Evolutionary conservation across 2,329 filamentous ascomycete genomes (phyloP), one percentile per base, ranked within the genome.

Genomic region (Ophiocordyceps sinensis): DNA sequence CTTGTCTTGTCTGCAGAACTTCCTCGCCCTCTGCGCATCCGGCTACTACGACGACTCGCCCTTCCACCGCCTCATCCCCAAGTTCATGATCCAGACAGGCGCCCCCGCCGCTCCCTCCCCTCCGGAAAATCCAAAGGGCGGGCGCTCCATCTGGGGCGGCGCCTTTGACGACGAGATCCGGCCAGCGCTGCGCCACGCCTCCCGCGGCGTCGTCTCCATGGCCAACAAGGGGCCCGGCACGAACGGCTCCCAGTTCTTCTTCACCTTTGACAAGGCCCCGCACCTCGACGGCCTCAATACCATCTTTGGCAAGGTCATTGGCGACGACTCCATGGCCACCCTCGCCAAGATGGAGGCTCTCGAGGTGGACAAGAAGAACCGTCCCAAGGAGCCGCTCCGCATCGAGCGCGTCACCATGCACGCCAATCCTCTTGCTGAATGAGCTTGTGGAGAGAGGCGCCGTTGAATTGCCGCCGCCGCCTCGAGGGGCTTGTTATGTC

Each of bases 241-340:
- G 35, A 87, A 87, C 54, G 81, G 79, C 14, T 82, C 75, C 38
- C 85, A 93, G 57, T 93, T 91, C 63, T 93, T 88, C 59, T 68
- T 91, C 45, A 77, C 79, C 1, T 82, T 87, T 51, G 82, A 82
- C 44, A 77, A 82, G 49, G 82, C 85, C 23, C 75, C 82, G 31
- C 85, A 91, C 62, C 66, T 93, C 35, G 85, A 91, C 57, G 85
- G 84, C 5, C 74, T 85, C 56, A 91, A 91, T 56, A 88, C 85
- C 0, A 79, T 89, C 2, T 89, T 93, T 61, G 85, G 84, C 11
- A 79, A 80, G 57, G 67, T 89, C 29, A 67, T 81, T 42, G 78
- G 73, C 31, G 78, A 81, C 50, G 76, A 78, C 36, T 71, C 73
- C 42, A 52, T 78, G 38, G 73, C 67, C 30, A 83, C 81, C 5